Percentiles rank a stretch among this genome's conserved stretches.
Conservation (phyloP, 352 stramenopile species). For the Globisporangium radiosum region DNA sequence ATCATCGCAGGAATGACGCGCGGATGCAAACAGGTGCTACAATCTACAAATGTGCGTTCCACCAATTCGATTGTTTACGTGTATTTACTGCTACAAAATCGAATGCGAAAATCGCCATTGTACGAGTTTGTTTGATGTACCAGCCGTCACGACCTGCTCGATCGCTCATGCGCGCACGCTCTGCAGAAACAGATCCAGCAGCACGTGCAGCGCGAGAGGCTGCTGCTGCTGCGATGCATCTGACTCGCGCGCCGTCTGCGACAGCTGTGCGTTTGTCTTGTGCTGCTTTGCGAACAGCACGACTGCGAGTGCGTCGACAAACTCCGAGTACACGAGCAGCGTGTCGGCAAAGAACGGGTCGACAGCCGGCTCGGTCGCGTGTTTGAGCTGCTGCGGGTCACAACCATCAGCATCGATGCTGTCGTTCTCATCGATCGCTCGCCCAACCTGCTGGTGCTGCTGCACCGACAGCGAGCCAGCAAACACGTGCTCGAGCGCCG, state of each 20-base stretch:
- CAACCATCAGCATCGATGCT: not conserved
- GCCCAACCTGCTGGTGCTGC: not conserved
- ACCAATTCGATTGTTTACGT: too few relatives aligned
- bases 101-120: too few relatives aligned
- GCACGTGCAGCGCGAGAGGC: constrained; percentile 26
- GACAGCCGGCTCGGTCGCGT: constrained; percentile 1
- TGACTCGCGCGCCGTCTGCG: not conserved
- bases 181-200: constrained; percentile 44
- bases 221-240: constrained; percentile 10
- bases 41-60: too few relatives aligned
- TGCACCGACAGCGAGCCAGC: not conserved
- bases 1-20: too few relatives aligned
- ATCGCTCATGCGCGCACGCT: not conserved
- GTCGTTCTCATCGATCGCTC: too few relatives aligned
- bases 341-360: constrained; percentile 49
- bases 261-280: not conserved
- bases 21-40: too few relatives aligned
- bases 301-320: constrained; percentile 42
- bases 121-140: too few relatives aligned
- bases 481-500: constrained; percentile 12
- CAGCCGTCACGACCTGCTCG: too few relatives aligned
- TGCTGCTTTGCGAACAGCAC: constrained; percentile 43
- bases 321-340: constrained; percentile 50
- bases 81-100: too few relatives aligned
- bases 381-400: not conserved